A percentile compares a stretch with the other conserved stretches of the same genome.
These are phyloP conservation scores for Fragaria ananassa DNA, from an alignment of 306 rosid species.

Conservation along the genomic window DNA sequence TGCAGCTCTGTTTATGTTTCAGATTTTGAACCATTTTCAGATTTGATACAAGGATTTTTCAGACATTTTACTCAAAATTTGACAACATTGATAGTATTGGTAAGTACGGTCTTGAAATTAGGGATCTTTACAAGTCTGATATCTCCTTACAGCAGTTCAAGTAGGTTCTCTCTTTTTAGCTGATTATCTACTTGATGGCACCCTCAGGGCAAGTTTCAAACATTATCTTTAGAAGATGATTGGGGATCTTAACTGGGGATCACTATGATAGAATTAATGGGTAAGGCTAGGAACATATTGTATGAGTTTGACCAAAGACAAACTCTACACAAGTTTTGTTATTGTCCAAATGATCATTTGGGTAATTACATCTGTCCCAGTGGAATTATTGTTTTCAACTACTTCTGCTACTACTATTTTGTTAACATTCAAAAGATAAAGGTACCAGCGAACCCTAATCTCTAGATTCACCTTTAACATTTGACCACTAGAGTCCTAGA, in stretches of 20 bases:
- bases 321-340: background rate
- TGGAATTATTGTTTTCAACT: background rate
- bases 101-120: background rate
- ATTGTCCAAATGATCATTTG: background rate
- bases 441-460: background rate
- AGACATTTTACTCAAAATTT: background rate
- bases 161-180: background rate
- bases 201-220: background rate
- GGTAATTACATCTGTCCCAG: background rate
- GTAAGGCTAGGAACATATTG: background rate
- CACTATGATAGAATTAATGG: background rate
- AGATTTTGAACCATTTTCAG: slow-evolving; percentile 6
- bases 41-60: background rate
- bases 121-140: background rate
- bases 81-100: background rate
- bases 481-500: background rate
- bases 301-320: background rate
- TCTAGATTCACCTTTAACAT: background rate
- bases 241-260: background rate
- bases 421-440: background rate
- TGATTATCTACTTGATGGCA: background rate
- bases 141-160: background rate
- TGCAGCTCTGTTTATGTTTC: background rate
- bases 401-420: background rate
- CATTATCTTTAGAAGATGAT: background rate